Evolutionary conservation across 805 yeast species (phyloP), one percentile per base, ranked within the genome.

Genomic region (Metschnikowia arizonensis): DNA sequence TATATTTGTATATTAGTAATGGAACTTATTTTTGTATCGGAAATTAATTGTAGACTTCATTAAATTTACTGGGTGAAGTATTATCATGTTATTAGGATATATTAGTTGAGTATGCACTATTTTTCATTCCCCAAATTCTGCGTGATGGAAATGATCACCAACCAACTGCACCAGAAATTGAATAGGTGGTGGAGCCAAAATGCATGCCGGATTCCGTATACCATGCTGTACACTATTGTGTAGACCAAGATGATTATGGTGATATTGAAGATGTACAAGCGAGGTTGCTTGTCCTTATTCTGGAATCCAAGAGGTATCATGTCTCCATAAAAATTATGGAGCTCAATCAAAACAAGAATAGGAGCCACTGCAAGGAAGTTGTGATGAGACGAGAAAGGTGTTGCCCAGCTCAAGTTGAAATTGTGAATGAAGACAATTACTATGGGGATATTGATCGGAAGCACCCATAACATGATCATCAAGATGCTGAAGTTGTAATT

Each of bases 311-410:
- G 46, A 2, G 84, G 82, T 23, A 79, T 59, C 54, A 69, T 63
- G 33, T 63, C 48, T 4, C 52, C 42, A 30, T 18, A 45, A 30
- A 48, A 46, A 25, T 70, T 72, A 56, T 83, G 75, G 38, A 72
- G 64, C 53, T 80, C 83, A 35, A 78, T 76, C 32, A 86, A 58
- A 8, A 82, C 48, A 7, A 88, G 71, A 1, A 85, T 79, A 0
- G 97, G 96, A 11, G 83, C 65, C 19, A 89, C 77, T 0, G 96
- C 85, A 43, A 89, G 62, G 33, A 86, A 69, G 58, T 88, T 89
- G 61, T 90, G 96, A 61, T 88, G 95, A 0, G 96, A 84, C 5
- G 86, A 78, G 58, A 88, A 88, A 14, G 95, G 89, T 0, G 93
- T 85, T 45, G 74, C 77, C 95, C 96, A 87, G 53, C 75, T 78